A percentile compares a stretch with the other conserved stretches of the same genome.
These are phyloP conservation scores for Cylindrotheca closterium DNA, from an alignment of 108 stramenopile species.

Conservation along the genomic window DNA sequence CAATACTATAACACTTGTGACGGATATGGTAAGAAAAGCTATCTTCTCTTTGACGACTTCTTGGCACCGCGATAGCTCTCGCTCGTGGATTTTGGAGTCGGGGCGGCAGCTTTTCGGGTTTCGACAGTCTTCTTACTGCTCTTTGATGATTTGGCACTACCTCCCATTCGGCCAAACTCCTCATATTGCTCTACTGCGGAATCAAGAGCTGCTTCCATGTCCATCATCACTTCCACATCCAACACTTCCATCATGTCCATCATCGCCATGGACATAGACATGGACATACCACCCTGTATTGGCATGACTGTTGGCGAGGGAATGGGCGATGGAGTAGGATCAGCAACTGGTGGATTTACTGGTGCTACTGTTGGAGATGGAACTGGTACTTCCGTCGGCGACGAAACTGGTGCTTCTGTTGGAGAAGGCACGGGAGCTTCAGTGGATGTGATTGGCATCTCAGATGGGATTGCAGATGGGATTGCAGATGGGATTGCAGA, in stretches of 20 bases:
- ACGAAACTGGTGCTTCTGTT: slow-evolving; percentile 1
- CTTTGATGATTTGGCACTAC: too few species aligned
- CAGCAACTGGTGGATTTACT: not conserved
- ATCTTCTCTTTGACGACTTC: not conserved
- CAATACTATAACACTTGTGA: too few species aligned
- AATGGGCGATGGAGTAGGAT: slow-evolving; percentile 4
- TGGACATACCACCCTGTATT: slow-evolving; percentile 1
- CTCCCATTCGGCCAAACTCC: too few species aligned
- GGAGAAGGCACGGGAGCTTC: slow-evolving; percentile 10
- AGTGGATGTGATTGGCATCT: not conserved
- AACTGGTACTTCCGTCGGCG: slow-evolving; percentile 1
- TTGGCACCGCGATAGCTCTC: slow-evolving; percentile 4
- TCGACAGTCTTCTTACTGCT: too few species aligned
- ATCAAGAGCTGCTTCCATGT: too few species aligned
- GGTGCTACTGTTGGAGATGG: slow-evolving; percentile 3
- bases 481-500: not conserved
- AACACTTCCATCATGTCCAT: too few species aligned
- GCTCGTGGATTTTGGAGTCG: too few species aligned
- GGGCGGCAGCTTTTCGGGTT: too few species aligned
- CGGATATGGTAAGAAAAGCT: too few species aligned
- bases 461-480: slow-evolving; percentile 2
- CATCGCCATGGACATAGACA: slow-evolving; percentile 36
- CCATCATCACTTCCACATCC: too few species aligned
- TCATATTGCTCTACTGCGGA: too few species aligned
- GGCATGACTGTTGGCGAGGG: slow-evolving; percentile 2